Evolutionary conservation across 2,329 filamentous ascomycete species (phyloP).

Genomic region (Lachnellula arida): DNA sequence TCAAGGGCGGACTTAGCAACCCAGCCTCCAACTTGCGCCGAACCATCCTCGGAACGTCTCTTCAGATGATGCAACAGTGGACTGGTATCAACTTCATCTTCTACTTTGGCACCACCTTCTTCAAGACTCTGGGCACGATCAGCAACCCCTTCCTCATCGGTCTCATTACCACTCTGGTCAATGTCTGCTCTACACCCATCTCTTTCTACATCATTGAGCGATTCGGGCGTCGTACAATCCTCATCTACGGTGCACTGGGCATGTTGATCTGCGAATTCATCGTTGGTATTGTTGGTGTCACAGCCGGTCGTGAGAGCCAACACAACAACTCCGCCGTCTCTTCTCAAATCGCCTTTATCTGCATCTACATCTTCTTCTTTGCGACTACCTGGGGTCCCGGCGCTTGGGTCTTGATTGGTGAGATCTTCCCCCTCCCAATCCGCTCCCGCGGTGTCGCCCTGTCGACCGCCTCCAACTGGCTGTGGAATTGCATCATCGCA

Average conservation of each 20-base stretch:
- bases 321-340: slow-evolving; percentile 51
- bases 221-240: slow-evolving; percentile 73
- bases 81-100: slow-evolving; percentile 88
- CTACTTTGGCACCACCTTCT: slow-evolving; percentile 82
- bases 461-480: slow-evolving; percentile 86
- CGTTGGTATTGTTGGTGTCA: slow-evolving; percentile 70
- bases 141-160: slow-evolving; percentile 76
- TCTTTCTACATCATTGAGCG: slow-evolving; percentile 85
- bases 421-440: slow-evolving; percentile 87
- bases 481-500: slow-evolving; percentile 72
- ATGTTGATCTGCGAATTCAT: slow-evolving; percentile 87
- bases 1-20: slow-evolving; percentile 58
- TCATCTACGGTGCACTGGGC: slow-evolving; percentile 72
- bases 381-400: slow-evolving; percentile 79
- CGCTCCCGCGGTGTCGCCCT: slow-evolving; percentile 82
- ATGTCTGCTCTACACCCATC: slow-evolving; percentile 77
- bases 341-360: slow-evolving; percentile 81
- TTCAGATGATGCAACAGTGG: slow-evolving; percentile 79
- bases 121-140: slow-evolving; percentile 72
- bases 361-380: slow-evolving; percentile 92
- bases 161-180: slow-evolving; percentile 82
- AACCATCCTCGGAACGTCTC: slow-evolving; percentile 65
- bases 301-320: slow-evolving; percentile 49
- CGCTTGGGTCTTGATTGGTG: slow-evolving; percentile 78
- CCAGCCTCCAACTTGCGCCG: slow-evolving; percentile 65